phyloP scores from a whole-genome alignment of 108 stramenopile species.

The Seminavis robusta region DNA sequence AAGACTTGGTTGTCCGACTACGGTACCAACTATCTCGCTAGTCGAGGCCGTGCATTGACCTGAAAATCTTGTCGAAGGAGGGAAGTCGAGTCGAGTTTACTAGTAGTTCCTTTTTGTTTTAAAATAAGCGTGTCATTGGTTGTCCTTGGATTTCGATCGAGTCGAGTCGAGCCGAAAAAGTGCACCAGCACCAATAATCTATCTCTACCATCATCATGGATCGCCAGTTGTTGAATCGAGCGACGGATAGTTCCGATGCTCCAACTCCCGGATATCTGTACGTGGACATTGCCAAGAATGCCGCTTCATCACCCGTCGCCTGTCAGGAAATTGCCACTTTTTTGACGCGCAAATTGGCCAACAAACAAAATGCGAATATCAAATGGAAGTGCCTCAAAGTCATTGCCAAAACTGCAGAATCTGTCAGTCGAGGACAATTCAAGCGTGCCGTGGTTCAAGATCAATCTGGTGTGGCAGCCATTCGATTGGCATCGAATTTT shows the following conservation, averaged over 20 bases:
- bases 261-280: constrained; percentile 98
- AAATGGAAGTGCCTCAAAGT: constrained; percentile 90
- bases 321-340: constrained; percentile 74
- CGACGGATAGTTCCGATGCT: constrained; percentile 83
- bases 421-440: constrained; percentile 67
- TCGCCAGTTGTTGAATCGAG: constrained; percentile 66
- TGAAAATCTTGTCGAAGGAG: too few species aligned
- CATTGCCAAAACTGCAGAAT: constrained; percentile 57
- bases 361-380: constrained; percentile 85
- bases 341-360: constrained; percentile 63
- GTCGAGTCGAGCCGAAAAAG: too few species aligned
- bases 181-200: too few species aligned
- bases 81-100: too few species aligned
- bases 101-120: too few species aligned
- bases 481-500: constrained; percentile 87
- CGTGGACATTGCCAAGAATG: constrained; percentile 92
- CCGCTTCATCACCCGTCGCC: constrained; percentile 66
- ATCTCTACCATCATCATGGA: too few species aligned
- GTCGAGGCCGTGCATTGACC: too few species aligned
- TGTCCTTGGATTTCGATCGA: too few species aligned
- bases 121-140: too few species aligned
- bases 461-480: constrained; percentile 48
- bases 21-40: too few species aligned
- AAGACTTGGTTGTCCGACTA: too few species aligned
- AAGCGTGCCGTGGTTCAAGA: constrained; percentile 87